A percentile compares a stretch with the other conserved stretches of the same genome.
These are phyloP conservation scores for Blastobotrys aristatus DNA, from an alignment of 1,139 yeast genomes.

Conservation along the genomic window DNA sequence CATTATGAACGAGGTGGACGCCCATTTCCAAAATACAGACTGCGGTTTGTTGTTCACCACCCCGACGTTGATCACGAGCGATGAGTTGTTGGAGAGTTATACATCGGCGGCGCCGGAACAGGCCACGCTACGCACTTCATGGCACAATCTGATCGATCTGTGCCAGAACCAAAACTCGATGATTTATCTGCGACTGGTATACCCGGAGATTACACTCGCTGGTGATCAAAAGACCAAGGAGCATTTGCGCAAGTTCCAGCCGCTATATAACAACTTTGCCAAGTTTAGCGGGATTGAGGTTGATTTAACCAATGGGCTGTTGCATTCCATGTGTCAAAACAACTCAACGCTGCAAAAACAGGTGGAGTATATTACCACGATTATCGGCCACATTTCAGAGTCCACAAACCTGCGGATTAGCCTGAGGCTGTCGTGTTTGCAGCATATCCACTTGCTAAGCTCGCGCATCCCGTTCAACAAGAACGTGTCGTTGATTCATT, in stretches of 20 bases:
- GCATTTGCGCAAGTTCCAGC: slow-evolving; percentile 11
- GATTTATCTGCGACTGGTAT: slow-evolving; percentile 13
- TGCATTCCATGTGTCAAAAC: slow-evolving; percentile 11
- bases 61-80: slow-evolving; percentile 15
- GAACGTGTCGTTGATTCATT: slow-evolving; percentile 12
- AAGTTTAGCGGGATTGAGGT: slow-evolving; percentile 17
- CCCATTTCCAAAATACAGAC: slow-evolving; percentile 10
- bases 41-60: slow-evolving; percentile 14
- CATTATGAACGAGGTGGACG: slow-evolving; percentile 10
- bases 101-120: slow-evolving; percentile 4
- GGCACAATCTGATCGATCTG: slow-evolving; percentile 15
- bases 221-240: slow-evolving; percentile 9
- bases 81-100: slow-evolving; percentile 13
- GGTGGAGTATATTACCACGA: slow-evolving; percentile 9
- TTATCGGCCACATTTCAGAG: slow-evolving; percentile 7
- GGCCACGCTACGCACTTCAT: slow-evolving; percentile 12
- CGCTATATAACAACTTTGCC: slow-evolving; percentile 6
- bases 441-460: slow-evolving; percentile 13
- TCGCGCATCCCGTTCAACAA: slow-evolving; percentile 9
- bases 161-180: slow-evolving; percentile 13
- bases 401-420: slow-evolving; percentile 9
- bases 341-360: slow-evolving; percentile 5
- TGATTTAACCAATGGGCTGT: slow-evolving; percentile 16
- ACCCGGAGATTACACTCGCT: slow-evolving; percentile 13
- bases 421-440: slow-evolving; percentile 13